Base-by-base conservation (phyloP, 129 eudicot genomes). In the Flaveria bidentis region DNA sequence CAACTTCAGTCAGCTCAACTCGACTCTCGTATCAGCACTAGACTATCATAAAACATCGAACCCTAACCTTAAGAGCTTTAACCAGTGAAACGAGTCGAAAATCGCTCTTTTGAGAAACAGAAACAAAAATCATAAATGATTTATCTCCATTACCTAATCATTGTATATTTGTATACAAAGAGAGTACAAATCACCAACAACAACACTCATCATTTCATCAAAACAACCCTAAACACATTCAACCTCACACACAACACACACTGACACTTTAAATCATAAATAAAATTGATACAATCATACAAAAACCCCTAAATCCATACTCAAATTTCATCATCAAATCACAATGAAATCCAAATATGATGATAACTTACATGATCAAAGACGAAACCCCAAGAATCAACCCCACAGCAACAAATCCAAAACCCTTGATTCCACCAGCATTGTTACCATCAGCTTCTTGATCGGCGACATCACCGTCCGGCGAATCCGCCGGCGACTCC, bases 401-500 rank as follows among this genome's bases (percentile, higher is more conserved):
- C 52, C 58, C 82, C 49, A 78, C 80, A 18, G 64, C 83, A 14
- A 51, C 77, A 53, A 86, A 75, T 78, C 84, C 71, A 26, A 83
- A 87, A 69, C 89, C 83, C 79, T 73, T 58, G 39, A 72, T 71
- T 50, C 45, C 80, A 36, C 11, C 73, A 12, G 86, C 87, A 39
- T 26, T 58, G 71, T 57, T 86, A 7, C 77, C 55, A 75, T 88
- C 89, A 6, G 96, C 78, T 6, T 77, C 83, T 64, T 82, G 86
- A 56, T 87, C 97, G 2, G 91, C 90, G 1, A 81, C 79, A 17
- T 66, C 92, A 1, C 79, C 96, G 0, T 71, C 85, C 12, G 96
- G 96, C 4, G 88, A 85, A 53, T 87, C 92, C 7, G 92, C 96
- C 73, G 98, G 96, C 18, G 92, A 76, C 30, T 90, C 91, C 14